These are phyloP conservation scores for Puccinia horiana DNA, from an alignment of 1,284 basidiomycete species.

Conservation along the genomic window DNA sequence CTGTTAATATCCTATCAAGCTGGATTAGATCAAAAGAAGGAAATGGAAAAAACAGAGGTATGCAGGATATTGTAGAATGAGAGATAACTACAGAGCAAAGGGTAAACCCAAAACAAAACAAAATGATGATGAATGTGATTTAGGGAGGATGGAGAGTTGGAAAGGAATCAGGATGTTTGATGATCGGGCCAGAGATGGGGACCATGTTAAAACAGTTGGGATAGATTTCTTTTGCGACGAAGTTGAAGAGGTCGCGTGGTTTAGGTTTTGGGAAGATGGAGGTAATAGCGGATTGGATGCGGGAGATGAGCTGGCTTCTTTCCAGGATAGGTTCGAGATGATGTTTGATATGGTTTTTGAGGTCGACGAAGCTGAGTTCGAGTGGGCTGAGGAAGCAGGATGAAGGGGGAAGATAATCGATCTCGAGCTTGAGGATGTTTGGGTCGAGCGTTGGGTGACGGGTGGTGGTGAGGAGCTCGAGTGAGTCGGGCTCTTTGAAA, in stretches of 20 bases:
- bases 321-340: neutral
- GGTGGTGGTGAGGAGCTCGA: neutral
- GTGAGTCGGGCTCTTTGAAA: neutral
- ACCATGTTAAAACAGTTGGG: neutral
- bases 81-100: too few species aligned
- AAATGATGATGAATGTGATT: neutral
- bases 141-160: neutral
- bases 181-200: neutral
- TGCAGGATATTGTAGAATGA: too few species aligned
- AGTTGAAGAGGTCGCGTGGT: neutral
- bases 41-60: too few species aligned
- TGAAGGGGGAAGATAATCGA: neutral
- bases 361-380: conserved; percentile 7
- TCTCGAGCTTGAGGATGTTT: neutral
- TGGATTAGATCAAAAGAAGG: too few species aligned
- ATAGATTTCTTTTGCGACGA: neutral
- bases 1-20: too few species aligned
- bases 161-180: conserved; percentile 6
- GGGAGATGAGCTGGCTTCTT: neutral
- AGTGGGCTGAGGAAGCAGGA: neutral
- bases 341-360: neutral
- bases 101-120: too few species aligned
- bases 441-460: neutral
- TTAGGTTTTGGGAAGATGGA: neutral
- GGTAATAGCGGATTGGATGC: neutral